Evolutionary conservation across 2,329 filamentous ascomycete genomes (phyloP), one percentile per base, ranked within the genome.

Genomic region (Calonectria pteridis): DNA sequence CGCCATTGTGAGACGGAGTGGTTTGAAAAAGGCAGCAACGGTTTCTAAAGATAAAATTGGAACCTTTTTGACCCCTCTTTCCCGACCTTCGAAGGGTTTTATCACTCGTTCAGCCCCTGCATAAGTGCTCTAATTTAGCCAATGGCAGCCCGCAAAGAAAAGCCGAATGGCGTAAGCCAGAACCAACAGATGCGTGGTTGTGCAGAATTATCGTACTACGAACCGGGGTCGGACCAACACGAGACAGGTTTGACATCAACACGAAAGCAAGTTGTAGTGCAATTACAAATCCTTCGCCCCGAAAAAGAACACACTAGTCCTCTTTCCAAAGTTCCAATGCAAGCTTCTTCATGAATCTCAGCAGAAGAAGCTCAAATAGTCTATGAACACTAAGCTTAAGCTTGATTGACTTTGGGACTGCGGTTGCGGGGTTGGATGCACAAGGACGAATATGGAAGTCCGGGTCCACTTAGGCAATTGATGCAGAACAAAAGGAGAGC

Each of bases 151-250:
- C 20, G 9, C 23, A 46, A 10, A 10, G 40, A 11, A 23, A 28
- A 18, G 26, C 37, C 4, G n/a, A 2, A 59, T 11, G n/a, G 55
- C 13, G n/a, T 33, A 37, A 37, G 14, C 11, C 4, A 59, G 55
- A 28, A 18, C 55, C 55, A 59, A 59, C 33, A 28, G 33, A 28
- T 35, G 33, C 55, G 23, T 59, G n/a, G 55, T 28, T 59, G 55
- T 59, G 55, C 33, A 59, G 23, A 40, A 59, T 59, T 40, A 59
- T 59, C 55, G 37, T 37, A 35, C 33, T 40, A 59, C 37, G 14
- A 20, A 37, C 55, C 40, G 55, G 55, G 55, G 33, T 40, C 9
- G 18, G 13, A 10, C 31, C 55, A 59, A 40, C 33, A 16, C 3
- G 53, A 37, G n/a, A 23, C 20, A 23, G 6, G 1, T 2, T 10